These are phyloP conservation scores for Neurospora sp. DNA, from an alignment of 495 filamentous ascomycete genomes.

Conservation along the genomic window DNA sequence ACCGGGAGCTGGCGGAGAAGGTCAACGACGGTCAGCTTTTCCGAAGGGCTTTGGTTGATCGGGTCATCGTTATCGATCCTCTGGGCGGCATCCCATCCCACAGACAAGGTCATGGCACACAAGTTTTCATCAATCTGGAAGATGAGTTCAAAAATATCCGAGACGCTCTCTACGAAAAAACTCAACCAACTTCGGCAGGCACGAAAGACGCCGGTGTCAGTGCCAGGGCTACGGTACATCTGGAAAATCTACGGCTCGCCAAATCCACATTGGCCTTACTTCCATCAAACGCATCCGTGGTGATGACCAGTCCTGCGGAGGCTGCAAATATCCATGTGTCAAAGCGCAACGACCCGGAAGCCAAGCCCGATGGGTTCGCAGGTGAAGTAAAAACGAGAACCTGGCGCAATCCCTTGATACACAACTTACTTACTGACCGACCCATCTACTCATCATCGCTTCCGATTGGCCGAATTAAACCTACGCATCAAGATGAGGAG, in stretches of 20 bases:
- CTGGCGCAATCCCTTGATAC: constrained; percentile 85
- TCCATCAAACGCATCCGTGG: constrained; percentile 74
- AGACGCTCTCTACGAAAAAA: constrained; percentile 38
- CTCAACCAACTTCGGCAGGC: background rate
- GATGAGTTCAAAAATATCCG: constrained; percentile 70
- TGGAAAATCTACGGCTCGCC: constrained; percentile 64
- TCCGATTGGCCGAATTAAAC: constrained; percentile 50
- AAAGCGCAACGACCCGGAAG: constrained; percentile 30
- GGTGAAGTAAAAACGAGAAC: constrained; percentile 63
- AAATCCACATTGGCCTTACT: constrained; percentile 60
- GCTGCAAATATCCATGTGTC: constrained; percentile 45
- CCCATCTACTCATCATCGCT: constrained; percentile 85
- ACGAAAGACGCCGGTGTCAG: background rate
- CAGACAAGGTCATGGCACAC: constrained; percentile 54
- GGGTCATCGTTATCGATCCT: constrained; percentile 83
- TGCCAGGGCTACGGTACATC: constrained; percentile 29
- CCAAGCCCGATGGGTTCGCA: constrained; percentile 33
- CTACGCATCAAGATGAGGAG: constrained; percentile 9
- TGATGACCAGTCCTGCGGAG: constrained; percentile 78
- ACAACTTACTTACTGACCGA: constrained; percentile 93
- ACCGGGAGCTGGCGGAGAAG: constrained; percentile 23
- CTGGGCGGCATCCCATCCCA: constrained; percentile 74
- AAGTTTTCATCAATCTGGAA: constrained; percentile 91
- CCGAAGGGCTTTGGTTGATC: constrained; percentile 57
- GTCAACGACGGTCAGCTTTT: constrained; percentile 34